Conservation (phyloP, 169 alveolate species). For the Cryptosporidium sp. region DNA sequence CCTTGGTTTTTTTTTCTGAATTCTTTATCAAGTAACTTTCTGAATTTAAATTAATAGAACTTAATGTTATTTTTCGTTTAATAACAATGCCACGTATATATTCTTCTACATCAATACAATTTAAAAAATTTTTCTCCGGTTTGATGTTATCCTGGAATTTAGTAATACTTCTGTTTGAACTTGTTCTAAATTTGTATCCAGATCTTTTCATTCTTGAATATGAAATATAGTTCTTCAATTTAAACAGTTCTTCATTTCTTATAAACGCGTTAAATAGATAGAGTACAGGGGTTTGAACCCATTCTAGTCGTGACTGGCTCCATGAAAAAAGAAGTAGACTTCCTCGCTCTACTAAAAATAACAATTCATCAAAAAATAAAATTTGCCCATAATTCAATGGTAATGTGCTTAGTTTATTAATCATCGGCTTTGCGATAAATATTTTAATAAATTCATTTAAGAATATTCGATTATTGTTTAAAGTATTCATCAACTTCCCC, state of each 20-base stretch:
- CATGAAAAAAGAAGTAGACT: slow-evolving; percentile 62
- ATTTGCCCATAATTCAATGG: slow-evolving; percentile 19
- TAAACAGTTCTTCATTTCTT: background rate
- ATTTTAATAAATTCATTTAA: background rate
- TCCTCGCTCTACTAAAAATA: slow-evolving; percentile 64
- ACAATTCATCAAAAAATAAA: slow-evolving; percentile 31
- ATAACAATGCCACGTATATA: background rate
- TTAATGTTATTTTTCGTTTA: background rate
- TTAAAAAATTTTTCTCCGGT: background rate
- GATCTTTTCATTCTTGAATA: slow-evolving; percentile 59
- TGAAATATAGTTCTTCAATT: slow-evolving; percentile 16
- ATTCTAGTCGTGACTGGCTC: background rate
- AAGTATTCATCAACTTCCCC: slow-evolving; percentile 9
- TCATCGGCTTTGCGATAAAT: slow-evolving; percentile 7
- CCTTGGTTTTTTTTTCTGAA: background rate
- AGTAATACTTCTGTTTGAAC: background rate
- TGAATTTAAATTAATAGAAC: background rate
- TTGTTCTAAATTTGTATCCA: slow-evolving; percentile 6
- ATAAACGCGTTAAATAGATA: slow-evolving; percentile 5
- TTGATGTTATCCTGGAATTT: background rate
- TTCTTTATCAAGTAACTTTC: background rate
- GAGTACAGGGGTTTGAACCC: slow-evolving; percentile 56
- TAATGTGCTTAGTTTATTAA: background rate
- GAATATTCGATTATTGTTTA: background rate
- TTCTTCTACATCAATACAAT: background rate